Conservation (phyloP, 331 rosid genomes). For the Rhamnella rubrinervis region DNA sequence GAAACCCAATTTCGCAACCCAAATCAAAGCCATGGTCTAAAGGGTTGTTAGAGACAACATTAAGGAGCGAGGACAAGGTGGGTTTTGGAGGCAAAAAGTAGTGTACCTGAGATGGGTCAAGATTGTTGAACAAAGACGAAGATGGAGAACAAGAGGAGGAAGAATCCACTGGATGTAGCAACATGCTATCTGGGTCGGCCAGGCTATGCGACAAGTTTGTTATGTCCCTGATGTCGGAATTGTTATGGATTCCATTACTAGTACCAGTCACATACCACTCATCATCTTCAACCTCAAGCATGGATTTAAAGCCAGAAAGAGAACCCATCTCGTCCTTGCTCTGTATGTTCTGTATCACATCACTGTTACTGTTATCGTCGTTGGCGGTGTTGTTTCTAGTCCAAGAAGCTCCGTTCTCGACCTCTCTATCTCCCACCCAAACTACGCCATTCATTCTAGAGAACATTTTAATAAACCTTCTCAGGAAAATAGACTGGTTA, state of each 20-base stretch:
- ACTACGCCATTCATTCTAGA: conserved; percentile 40
- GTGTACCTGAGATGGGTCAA: conserved; percentile 61
- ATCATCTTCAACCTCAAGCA: conserved; percentile 46
- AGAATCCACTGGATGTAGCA: conserved; percentile 61
- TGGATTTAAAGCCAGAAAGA: conserved; percentile 56
- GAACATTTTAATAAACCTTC: conserved; percentile 30
- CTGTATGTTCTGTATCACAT: conserved; percentile 27
- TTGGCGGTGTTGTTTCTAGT: conserved; percentile 25
- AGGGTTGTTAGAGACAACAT: conserved; percentile 38
- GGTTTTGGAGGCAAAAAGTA: conserved; percentile 57
- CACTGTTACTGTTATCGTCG: conserved; percentile 3
- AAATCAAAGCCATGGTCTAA: conserved; percentile 56
- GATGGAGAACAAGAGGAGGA: conserved; percentile 80
- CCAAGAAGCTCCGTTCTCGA: conserved; percentile 47
- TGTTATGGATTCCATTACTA: conserved; percentile 52
- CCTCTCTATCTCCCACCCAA: conserved; percentile 58
- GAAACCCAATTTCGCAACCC: conserved; percentile 52
- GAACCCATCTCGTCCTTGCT: conserved; percentile 39
- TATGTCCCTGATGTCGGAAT: conserved; percentile 34
- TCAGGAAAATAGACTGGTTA: neutral
- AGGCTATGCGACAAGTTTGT: conserved; percentile 37
- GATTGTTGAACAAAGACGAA: conserved; percentile 42
- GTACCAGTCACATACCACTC: conserved; percentile 48
- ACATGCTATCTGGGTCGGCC: conserved; percentile 39
- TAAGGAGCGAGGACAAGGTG: conserved; percentile 46